Conservation (phyloP, 1,284 basidiomycete species). For the Ceratobasidium sp. region DNA sequence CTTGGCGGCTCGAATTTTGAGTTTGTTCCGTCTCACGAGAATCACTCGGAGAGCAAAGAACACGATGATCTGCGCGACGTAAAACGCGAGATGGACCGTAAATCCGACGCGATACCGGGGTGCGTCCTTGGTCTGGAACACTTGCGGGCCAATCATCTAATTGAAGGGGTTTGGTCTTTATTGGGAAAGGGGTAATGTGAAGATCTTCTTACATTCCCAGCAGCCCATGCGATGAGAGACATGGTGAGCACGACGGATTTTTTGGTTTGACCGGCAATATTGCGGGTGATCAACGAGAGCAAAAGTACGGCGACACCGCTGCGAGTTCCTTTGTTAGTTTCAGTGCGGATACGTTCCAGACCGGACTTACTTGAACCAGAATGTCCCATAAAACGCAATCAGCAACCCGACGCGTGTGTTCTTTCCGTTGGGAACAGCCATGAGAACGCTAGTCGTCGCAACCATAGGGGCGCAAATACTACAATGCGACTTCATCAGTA, state of each 20-base stretch:
- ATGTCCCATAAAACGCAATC: conserved; percentile 39
- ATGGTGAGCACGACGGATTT: conserved; percentile 46
- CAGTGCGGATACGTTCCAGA: not conserved
- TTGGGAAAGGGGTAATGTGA: not conserved
- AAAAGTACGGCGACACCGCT: conserved; percentile 50
- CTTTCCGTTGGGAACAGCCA: conserved; percentile 41
- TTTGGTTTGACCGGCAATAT: conserved; percentile 49
- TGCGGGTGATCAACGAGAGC: conserved; percentile 49
- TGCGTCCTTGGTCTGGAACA: conserved; percentile 50
- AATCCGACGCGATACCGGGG: conserved; percentile 49
- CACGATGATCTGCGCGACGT: conserved; percentile 47
- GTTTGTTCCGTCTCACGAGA: conserved; percentile 47
- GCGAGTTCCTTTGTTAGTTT: conserved; percentile 8
- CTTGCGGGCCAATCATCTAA: conserved; percentile 50
- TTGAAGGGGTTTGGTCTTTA: not conserved
- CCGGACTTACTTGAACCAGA: conserved; percentile 43
- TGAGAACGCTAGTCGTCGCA: conserved; percentile 43
- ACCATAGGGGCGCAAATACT: conserved; percentile 44
- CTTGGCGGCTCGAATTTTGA: conserved; percentile 41
- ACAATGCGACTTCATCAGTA: not conserved
- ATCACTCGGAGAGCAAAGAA: conserved; percentile 48
- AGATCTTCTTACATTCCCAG: conserved; percentile 34
- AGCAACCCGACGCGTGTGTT: conserved; percentile 37
- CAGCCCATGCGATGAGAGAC: conserved; percentile 46
- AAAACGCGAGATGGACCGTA: conserved; percentile 43